Conservation (phyloP, 1,284 basidiomycete species). For the Omphalotus olearius region DNA sequence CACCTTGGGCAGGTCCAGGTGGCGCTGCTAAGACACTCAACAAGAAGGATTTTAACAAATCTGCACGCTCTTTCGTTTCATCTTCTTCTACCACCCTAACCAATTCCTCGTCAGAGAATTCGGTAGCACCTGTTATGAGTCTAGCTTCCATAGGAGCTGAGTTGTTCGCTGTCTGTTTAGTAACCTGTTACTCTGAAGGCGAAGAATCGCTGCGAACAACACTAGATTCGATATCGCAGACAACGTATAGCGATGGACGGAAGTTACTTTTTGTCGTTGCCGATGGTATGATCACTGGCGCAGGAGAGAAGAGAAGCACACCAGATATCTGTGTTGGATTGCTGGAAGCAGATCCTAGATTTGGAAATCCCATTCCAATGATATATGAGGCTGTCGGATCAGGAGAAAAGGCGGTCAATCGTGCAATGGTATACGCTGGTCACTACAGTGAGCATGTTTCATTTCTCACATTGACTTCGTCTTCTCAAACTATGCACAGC, state of each 20-base stretch:
- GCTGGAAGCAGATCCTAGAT: slow-evolving; percentile 90
- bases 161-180: slow-evolving; percentile 90
- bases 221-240: slow-evolving; percentile 87
- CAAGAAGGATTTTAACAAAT: slow-evolving; percentile 36
- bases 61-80: slow-evolving; percentile 42
- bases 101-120: slow-evolving; percentile 33
- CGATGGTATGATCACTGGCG: slow-evolving; percentile 98
- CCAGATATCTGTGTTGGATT: slow-evolving; percentile 95
- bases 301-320: slow-evolving; percentile 91
- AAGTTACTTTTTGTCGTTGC: slow-evolving; percentile 95
- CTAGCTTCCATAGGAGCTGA: slow-evolving; percentile 90
- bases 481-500: slow-evolving; percentile 35
- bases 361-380: slow-evolving; percentile 97
- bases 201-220: slow-evolving; percentile 90
- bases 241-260: slow-evolving; percentile 86
- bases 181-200: slow-evolving; percentile 98
- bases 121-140: slow-evolving; percentile 64
- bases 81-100: slow-evolving; percentile 52
- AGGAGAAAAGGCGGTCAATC: slow-evolving; percentile 87
- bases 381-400: slow-evolving; percentile 88
- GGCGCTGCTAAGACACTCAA: slow-evolving; percentile 45
- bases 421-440: slow-evolving; percentile 98
- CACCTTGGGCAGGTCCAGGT: slow-evolving; percentile 80
- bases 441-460: slow-evolving; percentile 80
- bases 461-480: slow-evolving; percentile 6